phyloP scores from a whole-genome alignment of 257 asterid species.

The Plectranthus barbatus region DNA sequence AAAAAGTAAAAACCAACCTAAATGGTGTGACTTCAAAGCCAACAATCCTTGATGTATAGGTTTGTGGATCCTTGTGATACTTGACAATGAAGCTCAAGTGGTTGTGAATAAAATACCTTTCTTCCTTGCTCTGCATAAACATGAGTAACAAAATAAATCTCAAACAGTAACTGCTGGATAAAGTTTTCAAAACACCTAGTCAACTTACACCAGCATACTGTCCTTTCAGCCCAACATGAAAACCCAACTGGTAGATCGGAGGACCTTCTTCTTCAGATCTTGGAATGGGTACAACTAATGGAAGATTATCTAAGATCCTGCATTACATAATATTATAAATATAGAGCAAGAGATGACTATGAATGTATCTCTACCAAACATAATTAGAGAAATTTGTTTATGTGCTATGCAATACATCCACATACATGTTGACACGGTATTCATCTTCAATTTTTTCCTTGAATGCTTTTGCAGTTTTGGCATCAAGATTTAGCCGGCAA shows the following conservation, averaged over 20 bases:
- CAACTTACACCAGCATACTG: conserved; percentile 54
- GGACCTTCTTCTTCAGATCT: conserved; percentile 49
- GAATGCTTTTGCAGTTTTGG: conserved; percentile 44
- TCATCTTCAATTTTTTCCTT: conserved; percentile 51
- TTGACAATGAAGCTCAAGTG: conserved; percentile 56
- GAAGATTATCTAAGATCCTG: conserved; percentile 79
- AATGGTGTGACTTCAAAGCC: conserved; percentile 70
- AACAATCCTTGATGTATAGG: conserved; percentile 54
- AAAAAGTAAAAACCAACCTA: conserved; percentile 32
- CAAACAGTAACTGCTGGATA: not conserved
- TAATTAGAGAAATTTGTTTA: not conserved
- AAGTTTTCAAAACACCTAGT: not conserved
- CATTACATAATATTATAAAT: not conserved
- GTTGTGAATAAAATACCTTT: too few relatives aligned
- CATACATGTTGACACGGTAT: too few relatives aligned
- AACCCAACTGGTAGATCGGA: conserved; percentile 62
- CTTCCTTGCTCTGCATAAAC: too few relatives aligned
- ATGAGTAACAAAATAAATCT: conserved; percentile 21
- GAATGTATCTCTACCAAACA: not conserved
- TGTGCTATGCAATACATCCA: not conserved
- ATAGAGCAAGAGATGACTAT: not conserved
- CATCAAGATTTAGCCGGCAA: conserved; percentile 39
- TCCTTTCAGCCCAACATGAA: conserved; percentile 54
- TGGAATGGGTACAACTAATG: conserved; percentile 57
- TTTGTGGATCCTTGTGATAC: conserved; percentile 51